Percentiles rank a stretch among this genome's conserved stretches.
phyloP scores from a whole-genome alignment of 148 eudicot species.

The Dianthus caryophyllus region DNA sequence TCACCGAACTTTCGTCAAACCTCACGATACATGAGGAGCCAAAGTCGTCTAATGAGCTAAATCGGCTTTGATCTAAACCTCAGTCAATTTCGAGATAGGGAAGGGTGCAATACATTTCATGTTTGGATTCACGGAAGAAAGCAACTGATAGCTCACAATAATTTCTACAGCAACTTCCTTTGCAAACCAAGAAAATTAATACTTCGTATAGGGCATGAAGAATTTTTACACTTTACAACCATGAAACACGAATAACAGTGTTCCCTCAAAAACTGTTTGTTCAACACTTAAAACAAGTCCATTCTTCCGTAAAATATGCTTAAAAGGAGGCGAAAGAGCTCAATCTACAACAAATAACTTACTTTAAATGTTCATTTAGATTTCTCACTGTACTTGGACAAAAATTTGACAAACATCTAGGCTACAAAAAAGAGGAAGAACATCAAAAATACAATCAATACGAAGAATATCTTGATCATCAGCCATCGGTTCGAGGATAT shows the following conservation, averaged over 20 bases:
- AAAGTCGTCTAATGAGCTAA: no score
- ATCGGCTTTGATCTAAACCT: no score
- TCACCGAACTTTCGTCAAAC: no score
- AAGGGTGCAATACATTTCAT: no score
- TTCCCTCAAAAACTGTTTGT: conserved; percentile 17
- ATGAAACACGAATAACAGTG: conserved; percentile 14
- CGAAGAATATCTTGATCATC: conserved; percentile 91
- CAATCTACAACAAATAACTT: conserved; percentile 27
- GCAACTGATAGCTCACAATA: no score
- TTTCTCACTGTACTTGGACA: conserved; percentile 23
- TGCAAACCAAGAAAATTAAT: neutral
- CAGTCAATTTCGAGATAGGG: no score
- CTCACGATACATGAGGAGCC: no score
- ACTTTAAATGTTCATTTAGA: conserved; percentile 15
- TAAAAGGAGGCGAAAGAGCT: conserved; percentile 1
- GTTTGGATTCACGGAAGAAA: no score
- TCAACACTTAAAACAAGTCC: conserved; percentile 1
- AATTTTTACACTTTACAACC: conserved; percentile 8
- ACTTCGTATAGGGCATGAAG: neutral
- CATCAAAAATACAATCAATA: conserved; percentile 73
- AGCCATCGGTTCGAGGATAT: conserved; percentile 92
- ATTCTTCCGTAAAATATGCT: neutral
- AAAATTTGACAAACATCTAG: conserved; percentile 24
- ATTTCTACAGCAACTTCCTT: neutral
- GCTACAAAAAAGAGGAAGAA: conserved; percentile 89